Base-by-base conservation (phyloP, 257 asterid species). In the Przewalskia tangutica region DNA sequence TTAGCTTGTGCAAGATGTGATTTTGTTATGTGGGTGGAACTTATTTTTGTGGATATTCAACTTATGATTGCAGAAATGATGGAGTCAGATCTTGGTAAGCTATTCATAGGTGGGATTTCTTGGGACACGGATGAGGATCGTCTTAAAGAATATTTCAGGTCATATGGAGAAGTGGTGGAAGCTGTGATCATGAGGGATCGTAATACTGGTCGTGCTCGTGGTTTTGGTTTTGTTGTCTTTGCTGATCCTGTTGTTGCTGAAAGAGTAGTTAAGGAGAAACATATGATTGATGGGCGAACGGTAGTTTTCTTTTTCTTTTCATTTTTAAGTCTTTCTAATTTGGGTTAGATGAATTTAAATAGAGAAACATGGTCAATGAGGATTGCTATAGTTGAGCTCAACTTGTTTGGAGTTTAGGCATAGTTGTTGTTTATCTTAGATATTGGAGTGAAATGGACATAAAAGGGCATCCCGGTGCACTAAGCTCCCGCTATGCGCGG, bases 51-150 rank as follows among this genome's bases (percentile, higher is more conserved):
- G 79, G 67, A 20, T 9, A 83, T 64, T 65, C 82, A 68, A 42
- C 76, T 50, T 82, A 82, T 36, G 77, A 82, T 83, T 85, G 86
- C 77, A 91, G 95, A 86, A 88, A 91, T 86, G 86, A 91, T 92
- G 97, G 97, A 92, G 88, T 76, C 90, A 81, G 97, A 93, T 88
- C 97, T 91, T 86, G 93, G 97, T 70, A 93, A 93, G 89, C 89
- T 93, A 66, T 94, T 94, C 83, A 81, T 94, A 56, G 98, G 98
- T 87, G 97, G 98, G 86, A 94, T 94, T 80, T 94, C 98, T 20
- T 93, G 98, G 98, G 97, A 94, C 85, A 94, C 98, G 6, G 90
- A 94, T 82, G 98, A 91, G 88, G 97, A 91, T 84, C 91, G 92
- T 77, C 89, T 93, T 46, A 93, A 81, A 84, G 95, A 92, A 83